These are phyloP conservation scores for Rossbeevera mucosa DNA, from an alignment of 768 basidiomycete species.

Conservation along the genomic window DNA sequence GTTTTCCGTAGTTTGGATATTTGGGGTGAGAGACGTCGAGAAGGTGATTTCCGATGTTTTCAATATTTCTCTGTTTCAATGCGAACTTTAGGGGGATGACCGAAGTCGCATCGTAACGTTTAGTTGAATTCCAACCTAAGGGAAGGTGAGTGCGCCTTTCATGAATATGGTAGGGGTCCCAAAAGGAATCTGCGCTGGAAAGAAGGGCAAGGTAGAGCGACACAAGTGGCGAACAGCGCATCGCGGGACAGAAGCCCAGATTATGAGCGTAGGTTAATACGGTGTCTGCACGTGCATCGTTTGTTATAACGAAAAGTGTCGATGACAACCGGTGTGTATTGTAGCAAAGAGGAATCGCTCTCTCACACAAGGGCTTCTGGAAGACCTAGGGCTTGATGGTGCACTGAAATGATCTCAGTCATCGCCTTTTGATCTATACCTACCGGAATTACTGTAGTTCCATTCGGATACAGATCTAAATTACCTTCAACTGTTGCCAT, in stretches of 20 bases:
- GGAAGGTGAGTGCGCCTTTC: constrained; percentile 38
- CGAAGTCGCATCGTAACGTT: constrained; percentile 32
- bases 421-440: not conserved
- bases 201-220: constrained; percentile 10
- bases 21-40: constrained; percentile 33
- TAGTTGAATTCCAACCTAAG: constrained; percentile 33
- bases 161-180: constrained; percentile 31
- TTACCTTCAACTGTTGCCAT: not conserved
- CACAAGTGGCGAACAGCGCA: constrained; percentile 11
- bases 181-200: constrained; percentile 13
- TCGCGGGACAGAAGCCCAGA: not conserved
- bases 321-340: not conserved
- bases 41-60: constrained; percentile 23
- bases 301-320: not conserved
- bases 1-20: too few relatives aligned
- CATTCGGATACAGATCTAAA: not conserved
- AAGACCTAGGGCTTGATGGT: not conserved
- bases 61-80: constrained; percentile 30
- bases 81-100: constrained; percentile 29
- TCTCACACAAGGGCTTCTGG: not conserved
- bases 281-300: not conserved
- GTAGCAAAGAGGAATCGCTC: not conserved
- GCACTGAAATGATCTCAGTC: not conserved
- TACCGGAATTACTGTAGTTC: not conserved
- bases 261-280: not conserved